phyloP scores from a whole-genome alignment of 805 yeast species.

The Sugiyamaella americana region DNA sequence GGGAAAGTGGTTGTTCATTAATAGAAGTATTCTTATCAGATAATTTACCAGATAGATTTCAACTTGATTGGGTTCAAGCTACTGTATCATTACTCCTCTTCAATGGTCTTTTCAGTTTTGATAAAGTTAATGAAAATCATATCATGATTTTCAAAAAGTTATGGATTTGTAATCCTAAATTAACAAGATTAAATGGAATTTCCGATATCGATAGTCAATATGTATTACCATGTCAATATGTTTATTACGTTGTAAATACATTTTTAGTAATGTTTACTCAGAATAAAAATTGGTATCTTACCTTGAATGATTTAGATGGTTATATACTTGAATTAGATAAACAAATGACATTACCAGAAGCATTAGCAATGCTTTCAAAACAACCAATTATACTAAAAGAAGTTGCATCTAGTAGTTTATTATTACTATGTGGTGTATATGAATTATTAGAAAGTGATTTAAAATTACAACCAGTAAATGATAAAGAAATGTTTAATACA shows the following conservation, averaged over 20 bases:
- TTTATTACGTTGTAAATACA: constrained; percentile 1
- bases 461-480: not conserved
- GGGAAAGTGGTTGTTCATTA: constrained; percentile 6
- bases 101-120: constrained; percentile 1
- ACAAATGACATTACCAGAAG: not conserved
- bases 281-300: not conserved
- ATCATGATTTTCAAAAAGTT: not conserved
- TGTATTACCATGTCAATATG: not conserved
- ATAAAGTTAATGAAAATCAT: constrained; percentile 1
- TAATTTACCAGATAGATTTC: not conserved
- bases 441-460: constrained; percentile 2
- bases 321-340: not conserved
- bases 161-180: not conserved
- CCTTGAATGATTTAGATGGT: not conserved
- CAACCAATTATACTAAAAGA: not conserved
- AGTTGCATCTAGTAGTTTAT: not conserved
- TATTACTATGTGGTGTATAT: constrained; percentile 4
- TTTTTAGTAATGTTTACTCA: constrained; percentile 1
- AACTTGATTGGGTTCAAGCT: constrained; percentile 1
- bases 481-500: not conserved
- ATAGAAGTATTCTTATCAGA: constrained; percentile 2
- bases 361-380: not conserved
- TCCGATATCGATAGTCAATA: not conserved
- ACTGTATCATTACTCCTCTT: not conserved
- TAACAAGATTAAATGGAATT: not conserved